Percentiles rank a stretch among this genome's conserved stretches.
phyloP scores from a whole-genome alignment of 1,284 basidiomycete genomes.

The Cutaneotrichosporon sp. region DNA sequence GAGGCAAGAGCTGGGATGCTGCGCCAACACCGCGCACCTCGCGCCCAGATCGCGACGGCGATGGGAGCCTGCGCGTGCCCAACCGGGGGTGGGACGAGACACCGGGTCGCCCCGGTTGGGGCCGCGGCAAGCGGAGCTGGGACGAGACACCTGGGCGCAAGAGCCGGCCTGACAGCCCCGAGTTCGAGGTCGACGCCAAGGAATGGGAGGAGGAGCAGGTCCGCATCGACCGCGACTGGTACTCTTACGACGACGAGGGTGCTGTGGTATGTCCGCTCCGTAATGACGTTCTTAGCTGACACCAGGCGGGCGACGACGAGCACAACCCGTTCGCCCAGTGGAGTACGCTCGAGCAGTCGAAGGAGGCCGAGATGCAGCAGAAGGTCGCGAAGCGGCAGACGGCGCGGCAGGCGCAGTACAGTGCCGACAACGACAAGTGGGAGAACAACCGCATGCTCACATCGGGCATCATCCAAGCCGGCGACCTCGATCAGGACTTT shows the following conservation, averaged over 20 bases:
- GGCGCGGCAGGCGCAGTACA: conserved; percentile 91
- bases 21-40: conserved; percentile 66
- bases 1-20: conserved; percentile 48
- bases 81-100: conserved; percentile 89
- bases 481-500: conserved; percentile 78
- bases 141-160: conserved; percentile 79
- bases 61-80: conserved; percentile 77
- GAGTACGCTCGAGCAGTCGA: conserved; percentile 69
- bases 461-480: conserved; percentile 86
- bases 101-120: conserved; percentile 58
- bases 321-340: conserved; percentile 92
- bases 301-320: conserved; percentile 72
- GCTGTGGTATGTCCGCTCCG: conserved; percentile 59
- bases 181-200: conserved; percentile 56
- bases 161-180: conserved; percentile 57
- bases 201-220: conserved; percentile 97
- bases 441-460: conserved; percentile 96
- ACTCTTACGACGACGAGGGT: conserved; percentile 82
- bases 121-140: conserved; percentile 57
- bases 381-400: conserved; percentile 85
- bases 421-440: conserved; percentile 97
- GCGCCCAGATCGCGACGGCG: conserved; percentile 61
- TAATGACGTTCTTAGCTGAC: conserved; percentile 6
- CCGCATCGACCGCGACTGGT: conserved; percentile 88
- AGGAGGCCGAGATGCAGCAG: conserved; percentile 73